These are phyloP conservation scores for Rhododendron ovatum DNA, from an alignment of 148 eudicot species.

Conservation along the genomic window DNA sequence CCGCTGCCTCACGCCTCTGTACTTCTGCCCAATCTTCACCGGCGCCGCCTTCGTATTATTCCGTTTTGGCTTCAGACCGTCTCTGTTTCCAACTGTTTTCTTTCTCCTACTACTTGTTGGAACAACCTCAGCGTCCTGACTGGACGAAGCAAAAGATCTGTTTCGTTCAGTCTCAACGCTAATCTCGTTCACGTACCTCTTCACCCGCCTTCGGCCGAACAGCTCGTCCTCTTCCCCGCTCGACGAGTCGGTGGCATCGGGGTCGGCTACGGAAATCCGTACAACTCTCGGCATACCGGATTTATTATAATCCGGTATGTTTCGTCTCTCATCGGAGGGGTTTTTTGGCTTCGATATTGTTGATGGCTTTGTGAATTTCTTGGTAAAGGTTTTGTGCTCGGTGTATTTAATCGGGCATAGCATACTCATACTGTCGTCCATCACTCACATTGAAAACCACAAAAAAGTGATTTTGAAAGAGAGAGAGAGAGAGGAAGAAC, in stretches of 20 bases:
- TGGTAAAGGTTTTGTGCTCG: conserved; percentile 36
- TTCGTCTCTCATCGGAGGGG: not conserved
- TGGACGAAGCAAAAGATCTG: not conserved
- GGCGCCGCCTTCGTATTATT: conserved; percentile 14
- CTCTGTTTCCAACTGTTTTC: not conserved
- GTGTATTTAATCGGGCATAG: conserved; percentile 58
- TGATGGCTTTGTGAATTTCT: conserved; percentile 19
- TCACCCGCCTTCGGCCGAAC: conserved; percentile 52
- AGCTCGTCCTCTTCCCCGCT: conserved; percentile 58
- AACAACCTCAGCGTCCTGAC: conserved; percentile 16
- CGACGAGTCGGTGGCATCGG: conserved; percentile 76
- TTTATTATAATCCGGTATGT: not conserved
- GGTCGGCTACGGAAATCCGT: conserved; percentile 48
- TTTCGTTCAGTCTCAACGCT: conserved; percentile 27
- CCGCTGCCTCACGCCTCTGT: conserved; percentile 73
- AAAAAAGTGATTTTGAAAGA: not conserved
- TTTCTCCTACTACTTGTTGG: conserved; percentile 10
- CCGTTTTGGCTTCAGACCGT: conserved; percentile 2
- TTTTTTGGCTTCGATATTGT: conserved; percentile 1
- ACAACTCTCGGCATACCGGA: conserved; percentile 25
- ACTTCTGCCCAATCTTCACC: conserved; percentile 39
- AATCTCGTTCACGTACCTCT: conserved; percentile 52
- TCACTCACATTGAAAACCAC: not conserved
- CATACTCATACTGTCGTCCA: conserved; percentile 23
- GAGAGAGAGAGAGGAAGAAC: not conserved